Evolutionary conservation across 257 asterid species (phyloP), one percentile per base, ranked within the genome.

Genomic region (Verbena officinalis): DNA sequence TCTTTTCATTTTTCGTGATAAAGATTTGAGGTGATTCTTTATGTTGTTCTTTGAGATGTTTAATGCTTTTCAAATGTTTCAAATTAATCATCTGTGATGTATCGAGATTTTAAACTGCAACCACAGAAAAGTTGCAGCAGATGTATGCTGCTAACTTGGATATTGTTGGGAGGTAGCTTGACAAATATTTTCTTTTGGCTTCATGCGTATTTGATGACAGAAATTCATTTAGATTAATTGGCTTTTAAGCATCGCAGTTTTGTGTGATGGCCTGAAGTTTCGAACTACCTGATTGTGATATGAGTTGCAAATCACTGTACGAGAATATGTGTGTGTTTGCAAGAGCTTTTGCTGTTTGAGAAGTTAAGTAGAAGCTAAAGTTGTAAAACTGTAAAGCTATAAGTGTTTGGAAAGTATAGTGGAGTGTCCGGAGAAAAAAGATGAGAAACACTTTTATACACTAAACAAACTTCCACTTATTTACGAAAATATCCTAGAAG

Each of bases 11-110:
- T n/a, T n/a, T n/a, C n/a, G n/a, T 43, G 52, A 72, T 68, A 63
- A 76, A 44, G 55, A 54, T 31, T 59, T 53, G 73, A 70, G 58
- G 73, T 64, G 44, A 27, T 63, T 22, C 61, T 57, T 59, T 68
- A 38, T 49, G 63, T 56, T 57, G 38, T 17, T 44, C 13, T 23
- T 72, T 45, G 42, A 1, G 27, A 48, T 49, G 43, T 20, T 48
- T 40, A 45, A 33, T 67, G 38, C 68, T 58, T 14, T 30, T 21
- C 33, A 10, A 27, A 15, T 55, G 34, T 43, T 43, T 12, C 46
- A 5, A 46, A n/a, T 16, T 1, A 8, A 20, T 8, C 27, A 17
- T 51, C 23, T 2, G 20, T 46, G 22, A 52, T 69, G 23, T 38
- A 12, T 10, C 17, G 50, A 24, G 66, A 65, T 62, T 57, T 59